These are phyloP conservation scores for Penicillium sp. DNA, from an alignment of 2,329 filamentous ascomycete species.

Conservation along the genomic window DNA sequence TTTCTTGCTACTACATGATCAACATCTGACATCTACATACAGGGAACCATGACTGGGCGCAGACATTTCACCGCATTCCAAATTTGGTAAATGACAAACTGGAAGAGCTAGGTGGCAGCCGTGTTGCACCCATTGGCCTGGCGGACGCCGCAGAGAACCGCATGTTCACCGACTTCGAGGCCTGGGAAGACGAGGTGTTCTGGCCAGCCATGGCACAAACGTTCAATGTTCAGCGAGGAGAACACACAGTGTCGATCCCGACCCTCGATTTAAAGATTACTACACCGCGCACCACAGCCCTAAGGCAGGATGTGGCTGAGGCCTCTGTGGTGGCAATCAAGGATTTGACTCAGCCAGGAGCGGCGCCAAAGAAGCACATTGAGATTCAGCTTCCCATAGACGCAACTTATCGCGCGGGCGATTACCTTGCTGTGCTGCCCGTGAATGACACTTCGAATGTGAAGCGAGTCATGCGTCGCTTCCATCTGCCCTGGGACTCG, in stretches of 20 bases:
- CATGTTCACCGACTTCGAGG: slow-evolving; percentile 65
- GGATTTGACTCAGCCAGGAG: slow-evolving; percentile 48
- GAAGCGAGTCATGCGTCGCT: slow-evolving; percentile 56
- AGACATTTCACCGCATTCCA: slow-evolving; percentile 65
- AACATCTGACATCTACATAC: no score
- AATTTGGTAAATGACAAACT: slow-evolving; percentile 57
- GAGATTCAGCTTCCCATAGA: slow-evolving; percentile 61
- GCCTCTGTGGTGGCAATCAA: slow-evolving; percentile 58
- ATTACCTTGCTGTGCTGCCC: slow-evolving; percentile 67
- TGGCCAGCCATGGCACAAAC: slow-evolving; percentile 49
- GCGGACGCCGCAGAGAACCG: slow-evolving; percentile 61
- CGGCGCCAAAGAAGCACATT: slow-evolving; percentile 55
- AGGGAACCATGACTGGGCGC: slow-evolving; percentile 45
- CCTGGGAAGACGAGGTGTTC: slow-evolving; percentile 59
- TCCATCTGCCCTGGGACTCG: no score
- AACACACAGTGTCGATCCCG: slow-evolving; percentile 18
- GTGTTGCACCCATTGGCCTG: slow-evolving; percentile 49
- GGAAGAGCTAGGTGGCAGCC: slow-evolving; percentile 46
- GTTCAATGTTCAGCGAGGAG: slow-evolving; percentile 46
- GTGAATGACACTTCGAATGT: slow-evolving; percentile 61
- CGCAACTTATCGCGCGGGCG: slow-evolving; percentile 61
- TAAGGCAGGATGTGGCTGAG: slow-evolving; percentile 3
- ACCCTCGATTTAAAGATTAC: no score
- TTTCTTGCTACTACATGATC: no score
- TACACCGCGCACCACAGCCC: no score